Evolutionary conservation across 805 yeast species (phyloP).

Genomic region (Starmerella lactis-condensi): DNA sequence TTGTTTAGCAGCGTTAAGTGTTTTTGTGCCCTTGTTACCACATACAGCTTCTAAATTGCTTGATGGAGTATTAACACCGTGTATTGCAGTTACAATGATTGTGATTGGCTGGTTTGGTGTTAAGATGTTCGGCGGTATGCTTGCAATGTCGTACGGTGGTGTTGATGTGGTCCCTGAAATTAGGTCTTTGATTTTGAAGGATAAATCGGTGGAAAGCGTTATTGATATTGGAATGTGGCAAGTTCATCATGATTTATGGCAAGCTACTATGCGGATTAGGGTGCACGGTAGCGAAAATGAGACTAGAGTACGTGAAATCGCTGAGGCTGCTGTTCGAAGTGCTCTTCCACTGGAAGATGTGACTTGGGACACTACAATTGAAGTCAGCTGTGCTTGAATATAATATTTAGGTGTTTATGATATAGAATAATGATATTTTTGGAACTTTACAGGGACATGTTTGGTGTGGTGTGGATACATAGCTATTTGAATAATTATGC

Average conservation of each 20-base stretch:
- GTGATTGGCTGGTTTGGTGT: conserved; percentile 26
- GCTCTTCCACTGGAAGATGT: conserved; percentile 17
- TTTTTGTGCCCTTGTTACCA: conserved; percentile 20
- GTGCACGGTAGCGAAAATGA: conserved; percentile 23
- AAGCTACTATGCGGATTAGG: conserved; percentile 23
- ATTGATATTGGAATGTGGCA: conserved; percentile 25
- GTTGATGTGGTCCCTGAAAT: conserved; percentile 21
- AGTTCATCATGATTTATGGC: conserved; percentile 28
- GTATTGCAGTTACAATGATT: conserved; percentile 26
- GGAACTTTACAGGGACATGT: background rate
- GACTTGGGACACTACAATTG: conserved; percentile 25
- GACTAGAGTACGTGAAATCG: conserved; percentile 19
- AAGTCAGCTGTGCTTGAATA: conserved; percentile 17
- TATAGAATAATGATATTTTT: background rate
- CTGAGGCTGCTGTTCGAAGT: conserved; percentile 17
- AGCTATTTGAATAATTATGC: too few species aligned
- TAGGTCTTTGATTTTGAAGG: conserved; percentile 14
- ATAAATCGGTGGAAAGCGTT: conserved; percentile 19
- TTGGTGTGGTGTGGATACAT: conserved; percentile 24
- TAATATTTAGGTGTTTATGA: too few species aligned
- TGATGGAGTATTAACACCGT: conserved; percentile 24
- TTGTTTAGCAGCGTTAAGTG: conserved; percentile 19
- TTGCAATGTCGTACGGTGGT: conserved; percentile 28
- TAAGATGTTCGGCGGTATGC: conserved; percentile 27
- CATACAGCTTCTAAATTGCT: conserved; percentile 15